phyloP scores from a whole-genome alignment of 345 rosid genomes.

The Isatis tinctoria region DNA sequence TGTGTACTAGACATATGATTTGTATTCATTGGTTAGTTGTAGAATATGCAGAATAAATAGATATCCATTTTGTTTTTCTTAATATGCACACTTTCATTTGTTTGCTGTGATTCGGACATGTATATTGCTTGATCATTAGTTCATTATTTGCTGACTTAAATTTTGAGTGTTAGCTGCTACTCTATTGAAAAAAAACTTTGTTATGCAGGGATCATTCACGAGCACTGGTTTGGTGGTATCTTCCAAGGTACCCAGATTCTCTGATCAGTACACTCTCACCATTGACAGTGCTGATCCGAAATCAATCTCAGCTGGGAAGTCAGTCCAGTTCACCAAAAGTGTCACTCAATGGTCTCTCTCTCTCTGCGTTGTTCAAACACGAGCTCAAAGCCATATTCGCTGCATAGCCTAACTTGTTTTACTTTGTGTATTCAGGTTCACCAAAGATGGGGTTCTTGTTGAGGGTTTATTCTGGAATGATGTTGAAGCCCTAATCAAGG shows the following conservation, averaged over 20 bases:
- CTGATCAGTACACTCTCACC: slow-evolving; percentile 62
- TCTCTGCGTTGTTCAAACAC: neutral
- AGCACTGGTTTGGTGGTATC: slow-evolving; percentile 78
- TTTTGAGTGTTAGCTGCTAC: too few relatives aligned
- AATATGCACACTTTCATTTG: neutral
- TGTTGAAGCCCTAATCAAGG: slow-evolving; percentile 53
- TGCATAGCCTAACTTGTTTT: neutral
- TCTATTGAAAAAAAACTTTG: neutral
- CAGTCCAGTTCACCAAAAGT: slow-evolving; percentile 65
- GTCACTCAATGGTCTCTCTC: slow-evolving; percentile 59
- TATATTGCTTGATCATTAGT: neutral
- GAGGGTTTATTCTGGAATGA: slow-evolving; percentile 87
- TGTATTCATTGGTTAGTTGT: neutral
- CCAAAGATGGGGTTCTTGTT: slow-evolving; percentile 70
- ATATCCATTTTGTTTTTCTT: too few relatives aligned
- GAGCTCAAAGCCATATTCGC: neutral
- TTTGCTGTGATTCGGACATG: neutral
- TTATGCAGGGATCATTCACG: slow-evolving; percentile 62
- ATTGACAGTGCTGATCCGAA: slow-evolving; percentile 73
- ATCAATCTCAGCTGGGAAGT: slow-evolving; percentile 68
- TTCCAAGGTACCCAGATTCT: slow-evolving; percentile 76
- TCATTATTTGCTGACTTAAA: neutral
- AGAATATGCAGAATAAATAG: too few relatives aligned
- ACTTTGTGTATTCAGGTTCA: slow-evolving; percentile 44
- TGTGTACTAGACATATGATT: neutral